These are phyloP conservation scores for Nigrograna mackinnonii DNA, from an alignment of 2,329 filamentous ascomycete species.

Conservation along the genomic window DNA sequence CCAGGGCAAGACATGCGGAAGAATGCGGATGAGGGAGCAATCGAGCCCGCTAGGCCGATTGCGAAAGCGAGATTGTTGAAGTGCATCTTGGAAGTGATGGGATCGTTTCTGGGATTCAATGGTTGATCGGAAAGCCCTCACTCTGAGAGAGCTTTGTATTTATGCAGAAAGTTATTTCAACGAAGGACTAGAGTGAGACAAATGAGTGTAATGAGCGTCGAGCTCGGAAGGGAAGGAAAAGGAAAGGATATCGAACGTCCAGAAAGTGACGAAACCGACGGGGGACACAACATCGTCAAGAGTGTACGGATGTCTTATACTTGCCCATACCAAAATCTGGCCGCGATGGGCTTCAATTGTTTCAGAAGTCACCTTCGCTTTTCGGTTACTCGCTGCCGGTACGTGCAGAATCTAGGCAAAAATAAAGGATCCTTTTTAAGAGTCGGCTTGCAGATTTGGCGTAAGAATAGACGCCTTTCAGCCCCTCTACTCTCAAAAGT, in stretches of 20 bases:
- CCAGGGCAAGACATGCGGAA: slow-evolving; percentile 33
- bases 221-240: slow-evolving; percentile 3
- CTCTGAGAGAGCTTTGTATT: slow-evolving; percentile 4
- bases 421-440: no score
- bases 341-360: slow-evolving; percentile 4
- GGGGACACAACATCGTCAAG: not conserved
- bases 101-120: no score
- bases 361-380: slow-evolving; percentile 5
- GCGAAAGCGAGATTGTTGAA: slow-evolving; percentile 14
- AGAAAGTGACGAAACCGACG: slow-evolving; percentile 1
- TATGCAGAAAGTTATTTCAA: slow-evolving; percentile 2
- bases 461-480: no score
- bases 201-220: slow-evolving; percentile 10
- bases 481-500: no score
- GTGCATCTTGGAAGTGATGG: slow-evolving; percentile 15
- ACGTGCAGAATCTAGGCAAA: no score
- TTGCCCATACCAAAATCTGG: not conserved
- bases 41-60: slow-evolving; percentile 11
- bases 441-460: no score
- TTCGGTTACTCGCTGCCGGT: not conserved
- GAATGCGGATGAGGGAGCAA: slow-evolving; percentile 21
- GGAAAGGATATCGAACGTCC: slow-evolving; percentile 3
- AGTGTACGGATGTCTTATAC: not conserved
- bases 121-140: no score
- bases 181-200: slow-evolving; percentile 4